Percentiles rank a stretch among this genome's conserved stretches.
phyloP scores from a whole-genome alignment of 495 filamentous ascomycete species.

The Podospora fimiseda region DNA sequence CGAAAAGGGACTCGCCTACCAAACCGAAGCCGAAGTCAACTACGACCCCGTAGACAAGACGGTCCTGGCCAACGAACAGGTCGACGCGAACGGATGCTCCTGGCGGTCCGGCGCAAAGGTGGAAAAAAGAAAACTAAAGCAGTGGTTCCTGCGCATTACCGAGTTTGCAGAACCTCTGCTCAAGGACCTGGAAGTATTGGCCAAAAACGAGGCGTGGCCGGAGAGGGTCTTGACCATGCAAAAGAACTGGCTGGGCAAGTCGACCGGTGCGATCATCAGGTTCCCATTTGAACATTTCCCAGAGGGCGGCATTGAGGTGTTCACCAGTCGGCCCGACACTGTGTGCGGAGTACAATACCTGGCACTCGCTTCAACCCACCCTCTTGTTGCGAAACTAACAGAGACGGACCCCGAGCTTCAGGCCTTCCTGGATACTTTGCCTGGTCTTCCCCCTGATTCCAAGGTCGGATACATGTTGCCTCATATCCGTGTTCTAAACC shows the following conservation, averaged over 20 bases:
- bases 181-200: slow-evolving; percentile 61
- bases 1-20: slow-evolving; percentile 68
- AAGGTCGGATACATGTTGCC: slow-evolving; percentile 67
- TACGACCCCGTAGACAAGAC: slow-evolving; percentile 88
- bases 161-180: slow-evolving; percentile 68
- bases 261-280: slow-evolving; percentile 61
- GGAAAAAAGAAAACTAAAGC: slow-evolving; percentile 69
- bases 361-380: slow-evolving; percentile 67
- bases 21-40: slow-evolving; percentile 73
- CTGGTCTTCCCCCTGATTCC: slow-evolving; percentile 58
- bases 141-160: slow-evolving; percentile 88
- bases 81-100: slow-evolving; percentile 73
- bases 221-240: slow-evolving; percentile 79
- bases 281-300: slow-evolving; percentile 47
- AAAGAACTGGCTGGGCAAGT: slow-evolving; percentile 81
- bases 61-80: slow-evolving; percentile 86
- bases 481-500: slow-evolving; percentile 57
- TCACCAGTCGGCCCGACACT: slow-evolving; percentile 79
- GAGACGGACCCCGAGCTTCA: slow-evolving; percentile 53
- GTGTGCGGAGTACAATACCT: slow-evolving; percentile 79
- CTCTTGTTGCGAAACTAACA: slow-evolving; percentile 57
- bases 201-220: slow-evolving; percentile 62
- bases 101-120: slow-evolving; percentile 87
- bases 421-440: slow-evolving; percentile 58
- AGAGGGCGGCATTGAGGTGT: slow-evolving; percentile 56